Evolutionary conservation across 768 basidiomycete genomes (phyloP).

Genomic region (Trametes cubensis): DNA sequence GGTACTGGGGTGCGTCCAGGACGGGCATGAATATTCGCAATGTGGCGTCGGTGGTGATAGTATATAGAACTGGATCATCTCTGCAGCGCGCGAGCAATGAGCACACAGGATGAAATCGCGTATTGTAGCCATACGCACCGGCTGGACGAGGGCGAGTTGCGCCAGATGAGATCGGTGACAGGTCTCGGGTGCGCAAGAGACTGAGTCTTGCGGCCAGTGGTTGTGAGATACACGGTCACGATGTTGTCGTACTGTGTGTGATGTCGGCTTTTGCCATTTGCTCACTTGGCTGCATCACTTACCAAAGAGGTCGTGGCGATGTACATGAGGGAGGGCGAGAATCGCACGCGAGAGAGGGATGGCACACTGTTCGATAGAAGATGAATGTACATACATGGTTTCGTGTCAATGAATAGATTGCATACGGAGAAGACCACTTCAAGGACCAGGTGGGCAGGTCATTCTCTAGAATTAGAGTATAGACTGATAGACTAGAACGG

Average conservation of each 20-base stretch:
- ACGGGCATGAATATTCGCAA: constrained; percentile 87
- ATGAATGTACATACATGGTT: constrained; percentile 21
- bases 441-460: constrained; percentile 82
- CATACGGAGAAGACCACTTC: constrained; percentile 74
- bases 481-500: constrained; percentile 62
- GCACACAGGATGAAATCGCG: background rate
- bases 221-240: constrained; percentile 71
- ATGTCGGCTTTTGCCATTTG: constrained; percentile 10
- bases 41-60: constrained; percentile 79
- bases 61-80: constrained; percentile 79
- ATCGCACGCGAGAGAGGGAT: constrained; percentile 55
- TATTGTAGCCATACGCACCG: constrained; percentile 45
- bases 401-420: constrained; percentile 2
- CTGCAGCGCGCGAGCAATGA: constrained; percentile 38
- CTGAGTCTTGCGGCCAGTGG: constrained; percentile 71
- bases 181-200: constrained; percentile 73
- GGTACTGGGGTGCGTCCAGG: constrained; percentile 77
- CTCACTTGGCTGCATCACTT: constrained; percentile 26
- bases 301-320: constrained; percentile 69
- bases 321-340: constrained; percentile 77
- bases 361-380: constrained; percentile 43
- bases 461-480: constrained; percentile 77
- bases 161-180: constrained; percentile 71
- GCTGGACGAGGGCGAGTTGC: constrained; percentile 66
- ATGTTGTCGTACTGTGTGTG: constrained; percentile 52